Conservation (phyloP, 1,139 yeast genomes). For the Meyerozyma athensensis region DNA sequence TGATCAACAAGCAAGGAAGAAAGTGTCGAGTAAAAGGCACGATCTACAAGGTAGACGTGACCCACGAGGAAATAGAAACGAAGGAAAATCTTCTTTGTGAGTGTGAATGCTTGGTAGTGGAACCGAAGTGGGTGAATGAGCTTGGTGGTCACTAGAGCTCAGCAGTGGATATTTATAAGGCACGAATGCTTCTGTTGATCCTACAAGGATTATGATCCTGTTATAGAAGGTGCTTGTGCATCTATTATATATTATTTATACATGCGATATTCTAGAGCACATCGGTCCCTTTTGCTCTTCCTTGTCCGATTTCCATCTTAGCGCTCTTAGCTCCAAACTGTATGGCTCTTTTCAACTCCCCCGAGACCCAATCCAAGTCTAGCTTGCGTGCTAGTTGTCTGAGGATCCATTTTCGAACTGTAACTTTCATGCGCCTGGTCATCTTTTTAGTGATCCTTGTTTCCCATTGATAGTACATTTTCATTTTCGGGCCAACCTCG, state of each 20-base stretch:
- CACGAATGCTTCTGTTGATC: too few species aligned
- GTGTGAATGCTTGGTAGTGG: slow-evolving; percentile 42
- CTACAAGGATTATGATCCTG: too few species aligned
- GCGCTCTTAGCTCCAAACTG: slow-evolving; percentile 97
- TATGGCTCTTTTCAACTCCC: slow-evolving; percentile 88
- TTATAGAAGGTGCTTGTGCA: too few species aligned
- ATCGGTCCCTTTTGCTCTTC: slow-evolving; percentile 63
- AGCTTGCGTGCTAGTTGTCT: slow-evolving; percentile 55
- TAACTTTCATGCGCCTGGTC: slow-evolving; percentile 23
- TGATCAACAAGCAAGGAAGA: slow-evolving; percentile 33
- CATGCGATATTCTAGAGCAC: slow-evolving; percentile 10
- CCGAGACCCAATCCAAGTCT: slow-evolving; percentile 53
- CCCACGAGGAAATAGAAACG: slow-evolving; percentile 15
- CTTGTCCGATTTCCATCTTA: slow-evolving; percentile 74
- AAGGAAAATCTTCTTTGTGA: slow-evolving; percentile 28
- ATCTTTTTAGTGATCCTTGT: slow-evolving; percentile 23
- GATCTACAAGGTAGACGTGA: slow-evolving; percentile 23
- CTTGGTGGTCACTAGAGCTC: slow-evolving; percentile 14
- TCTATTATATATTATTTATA: not conserved
- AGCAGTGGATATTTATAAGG: too few species aligned
- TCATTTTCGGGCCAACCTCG: slow-evolving; percentile 48
- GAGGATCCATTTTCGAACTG: slow-evolving; percentile 56
- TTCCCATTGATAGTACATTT: slow-evolving; percentile 32
- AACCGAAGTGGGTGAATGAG: slow-evolving; percentile 45
- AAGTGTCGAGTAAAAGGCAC: slow-evolving; percentile 42